Conservation (phyloP, 768 basidiomycete genomes). For the Lentinula edodes region DNA sequence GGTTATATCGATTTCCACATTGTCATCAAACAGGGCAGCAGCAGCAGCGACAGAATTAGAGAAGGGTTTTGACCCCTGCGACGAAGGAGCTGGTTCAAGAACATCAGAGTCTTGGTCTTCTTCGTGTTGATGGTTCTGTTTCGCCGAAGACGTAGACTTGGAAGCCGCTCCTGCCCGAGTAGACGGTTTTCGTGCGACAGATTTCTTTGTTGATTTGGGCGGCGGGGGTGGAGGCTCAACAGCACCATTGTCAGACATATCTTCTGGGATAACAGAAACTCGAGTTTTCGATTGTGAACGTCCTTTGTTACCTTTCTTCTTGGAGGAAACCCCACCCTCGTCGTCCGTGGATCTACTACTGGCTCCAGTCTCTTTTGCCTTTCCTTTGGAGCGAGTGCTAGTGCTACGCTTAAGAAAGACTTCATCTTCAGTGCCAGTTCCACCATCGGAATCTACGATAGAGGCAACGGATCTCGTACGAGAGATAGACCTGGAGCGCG, state of each 20-base stretch:
- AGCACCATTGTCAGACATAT: background rate
- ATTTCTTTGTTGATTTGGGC: conserved; percentile 2
- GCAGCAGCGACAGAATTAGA: conserved; percentile 12
- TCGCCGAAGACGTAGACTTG: conserved; percentile 6
- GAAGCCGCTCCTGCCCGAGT: conserved; percentile 8
- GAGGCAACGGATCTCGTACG: conserved; percentile 1
- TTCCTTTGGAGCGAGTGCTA: conserved; percentile 9
- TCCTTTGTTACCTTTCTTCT: conserved; percentile 1
- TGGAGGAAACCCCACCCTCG: background rate
- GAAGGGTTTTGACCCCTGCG: conserved; percentile 9
- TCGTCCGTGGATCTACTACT: background rate
- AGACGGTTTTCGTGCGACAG: conserved; percentile 6
- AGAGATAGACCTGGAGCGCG: conserved; percentile 8
- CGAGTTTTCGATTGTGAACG: conserved; percentile 6
- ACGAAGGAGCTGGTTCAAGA: background rate
- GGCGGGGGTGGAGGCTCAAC: background rate
- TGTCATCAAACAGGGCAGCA: conserved; percentile 2
- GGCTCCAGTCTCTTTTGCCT: background rate
- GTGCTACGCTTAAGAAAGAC: background rate
- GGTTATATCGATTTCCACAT: conserved; percentile 6
- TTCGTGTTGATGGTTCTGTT: conserved; percentile 7
- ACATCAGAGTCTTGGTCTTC: conserved; percentile 14
- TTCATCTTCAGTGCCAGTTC: conserved; percentile 8
- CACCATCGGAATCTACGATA: conserved; percentile 8
- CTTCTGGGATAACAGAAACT: conserved; percentile 6